Conservation (phyloP, 495 filamentous ascomycete genomes). For the Penicillium simplicissimum region DNA sequence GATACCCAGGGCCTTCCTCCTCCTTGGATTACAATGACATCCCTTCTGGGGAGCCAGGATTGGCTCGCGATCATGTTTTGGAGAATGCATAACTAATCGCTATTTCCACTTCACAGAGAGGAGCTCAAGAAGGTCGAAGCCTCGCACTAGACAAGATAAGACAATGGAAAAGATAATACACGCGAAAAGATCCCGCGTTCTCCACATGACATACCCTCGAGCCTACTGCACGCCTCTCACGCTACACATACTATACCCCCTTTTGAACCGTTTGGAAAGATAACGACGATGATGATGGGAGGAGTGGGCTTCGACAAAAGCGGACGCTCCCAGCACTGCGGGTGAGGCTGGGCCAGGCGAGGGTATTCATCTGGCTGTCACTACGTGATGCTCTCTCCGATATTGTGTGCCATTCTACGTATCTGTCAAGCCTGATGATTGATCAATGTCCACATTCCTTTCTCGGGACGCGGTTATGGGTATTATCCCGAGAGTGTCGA, state of each 20-base stretch:
- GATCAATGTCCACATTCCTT: not conserved
- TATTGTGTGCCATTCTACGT: not conserved
- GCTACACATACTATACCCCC: slow-evolving; percentile 11
- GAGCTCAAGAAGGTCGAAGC: slow-evolving; percentile 93
- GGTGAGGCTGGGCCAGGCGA: not conserved
- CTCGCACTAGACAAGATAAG: slow-evolving; percentile 29
- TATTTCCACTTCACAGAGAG: slow-evolving; percentile 59
- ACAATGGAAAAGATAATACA: slow-evolving; percentile 3
- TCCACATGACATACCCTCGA: not conserved
- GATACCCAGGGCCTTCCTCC: not conserved
- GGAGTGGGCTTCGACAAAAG: not conserved
- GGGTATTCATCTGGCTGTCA: not conserved
- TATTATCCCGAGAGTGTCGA: not conserved
- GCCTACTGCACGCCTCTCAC: not conserved
- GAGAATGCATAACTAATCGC: not conserved
- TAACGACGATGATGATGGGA: not conserved
- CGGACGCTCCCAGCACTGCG: not conserved
- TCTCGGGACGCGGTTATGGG: not conserved
- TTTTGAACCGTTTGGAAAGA: not conserved
- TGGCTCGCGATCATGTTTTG: not conserved
- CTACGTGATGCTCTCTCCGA: no score
- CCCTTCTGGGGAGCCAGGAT: not conserved
- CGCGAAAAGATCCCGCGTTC: not conserved
- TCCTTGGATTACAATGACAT: not conserved
- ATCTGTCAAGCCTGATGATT: not conserved